Conservation (phyloP, 1,284 basidiomycete genomes). For the Sporisorium reilianum region DNA sequence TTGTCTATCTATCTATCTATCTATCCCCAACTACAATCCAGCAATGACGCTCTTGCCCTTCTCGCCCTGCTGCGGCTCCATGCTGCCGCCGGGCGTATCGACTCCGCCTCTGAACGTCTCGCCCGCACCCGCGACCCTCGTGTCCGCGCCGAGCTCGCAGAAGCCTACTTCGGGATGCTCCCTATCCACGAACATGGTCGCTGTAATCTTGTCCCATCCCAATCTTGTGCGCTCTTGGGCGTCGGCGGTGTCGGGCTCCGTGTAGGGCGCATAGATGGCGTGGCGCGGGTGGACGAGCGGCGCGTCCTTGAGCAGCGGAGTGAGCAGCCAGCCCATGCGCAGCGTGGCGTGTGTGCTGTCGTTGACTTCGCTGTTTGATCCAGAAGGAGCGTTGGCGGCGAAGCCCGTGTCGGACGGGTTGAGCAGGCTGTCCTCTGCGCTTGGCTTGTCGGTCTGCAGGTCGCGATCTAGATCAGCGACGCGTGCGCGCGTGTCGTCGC, state of each 20-base stretch:
- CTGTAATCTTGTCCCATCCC: constrained; percentile 28
- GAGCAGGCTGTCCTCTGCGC: constrained; percentile 32
- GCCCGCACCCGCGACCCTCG: constrained; percentile 51
- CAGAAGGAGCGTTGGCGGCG: constrained; percentile 25
- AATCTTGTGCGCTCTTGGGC: constrained; percentile 22
- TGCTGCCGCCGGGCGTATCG: constrained; percentile 38
- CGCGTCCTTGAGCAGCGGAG: constrained; percentile 55
- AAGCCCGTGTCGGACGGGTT: constrained; percentile 40
- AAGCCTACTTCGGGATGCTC: constrained; percentile 62
- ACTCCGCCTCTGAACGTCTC: constrained; percentile 55
- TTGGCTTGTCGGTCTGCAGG: constrained; percentile 14
- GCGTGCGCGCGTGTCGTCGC: constrained; percentile 16
- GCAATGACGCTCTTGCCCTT: constrained; percentile 39
- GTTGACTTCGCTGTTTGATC: background rate
- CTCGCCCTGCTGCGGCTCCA: constrained; percentile 5
- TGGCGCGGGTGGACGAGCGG: constrained; percentile 65
- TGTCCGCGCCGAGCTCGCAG: constrained; percentile 48
- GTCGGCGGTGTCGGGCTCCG: constrained; percentile 9
- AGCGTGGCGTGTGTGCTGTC: constrained; percentile 16
- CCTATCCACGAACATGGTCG: constrained; percentile 51
- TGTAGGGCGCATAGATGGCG: constrained; percentile 39
- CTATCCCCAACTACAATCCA: constrained; percentile 20
- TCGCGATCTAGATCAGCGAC: constrained; percentile 27
- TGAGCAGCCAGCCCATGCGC: constrained; percentile 59
- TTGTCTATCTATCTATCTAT: constrained; percentile 1